Evolutionary conservation across 345 rosid genomes (phyloP).

Genomic region (Populus euphratica): DNA sequence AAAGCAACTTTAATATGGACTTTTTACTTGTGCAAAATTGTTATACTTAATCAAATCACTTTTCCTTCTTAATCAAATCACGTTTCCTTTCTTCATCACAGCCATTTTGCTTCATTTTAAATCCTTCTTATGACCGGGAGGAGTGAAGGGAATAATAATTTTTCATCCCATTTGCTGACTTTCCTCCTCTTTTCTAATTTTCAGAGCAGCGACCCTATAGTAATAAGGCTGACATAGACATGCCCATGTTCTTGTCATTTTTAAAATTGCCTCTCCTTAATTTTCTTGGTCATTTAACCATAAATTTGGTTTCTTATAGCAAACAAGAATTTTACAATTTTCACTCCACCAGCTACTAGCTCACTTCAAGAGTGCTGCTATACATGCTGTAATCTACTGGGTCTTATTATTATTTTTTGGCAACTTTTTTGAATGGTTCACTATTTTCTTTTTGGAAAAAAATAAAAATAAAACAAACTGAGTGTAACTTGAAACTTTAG

Average conservation of each 20-base stretch:
- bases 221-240: background rate
- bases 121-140: background rate
- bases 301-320: background rate
- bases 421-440: background rate
- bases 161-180: background rate
- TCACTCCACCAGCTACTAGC: background rate
- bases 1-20: background rate
- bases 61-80: background rate
- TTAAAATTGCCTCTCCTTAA: background rate
- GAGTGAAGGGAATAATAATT: background rate
- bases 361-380: background rate
- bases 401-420: background rate
- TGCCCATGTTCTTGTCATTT: background rate
- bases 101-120: background rate
- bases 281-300: background rate
- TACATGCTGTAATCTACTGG: background rate
- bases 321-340: background rate
- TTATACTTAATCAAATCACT: background rate
- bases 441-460: background rate
- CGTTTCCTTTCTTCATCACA: background rate
- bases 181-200: background rate
- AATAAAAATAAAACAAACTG: background rate
- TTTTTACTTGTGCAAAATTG: background rate
- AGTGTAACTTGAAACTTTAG: background rate
- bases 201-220: background rate